Conservation (phyloP, 768 basidiomycete species). For the Mrakia gelida region DNA sequence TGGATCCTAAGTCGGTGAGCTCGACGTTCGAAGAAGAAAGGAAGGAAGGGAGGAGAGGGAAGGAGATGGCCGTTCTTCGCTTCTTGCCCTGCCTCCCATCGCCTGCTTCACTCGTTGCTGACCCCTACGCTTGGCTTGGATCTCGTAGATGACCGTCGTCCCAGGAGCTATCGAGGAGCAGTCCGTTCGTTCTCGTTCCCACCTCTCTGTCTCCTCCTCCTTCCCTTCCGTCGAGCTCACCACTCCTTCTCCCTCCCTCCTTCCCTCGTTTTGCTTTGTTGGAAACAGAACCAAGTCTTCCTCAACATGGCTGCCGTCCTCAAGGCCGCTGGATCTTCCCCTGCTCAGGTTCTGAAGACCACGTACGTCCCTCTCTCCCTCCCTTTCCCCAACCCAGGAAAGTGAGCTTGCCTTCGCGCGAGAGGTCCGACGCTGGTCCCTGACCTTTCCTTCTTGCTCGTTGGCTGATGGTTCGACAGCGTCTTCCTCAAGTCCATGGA, state of each 20-base stretch:
- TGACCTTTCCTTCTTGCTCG: background rate
- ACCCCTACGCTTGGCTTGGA: background rate
- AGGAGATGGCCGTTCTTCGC: conserved; percentile 7
- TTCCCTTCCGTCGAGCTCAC: conserved; percentile 1
- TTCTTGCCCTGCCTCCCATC: background rate
- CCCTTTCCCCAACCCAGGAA: too few species aligned
- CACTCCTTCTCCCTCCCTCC: background rate
- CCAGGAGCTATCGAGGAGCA: conserved; percentile 19
- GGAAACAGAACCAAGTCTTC: conserved; percentile 62
- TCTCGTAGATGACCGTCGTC: conserved; percentile 6
- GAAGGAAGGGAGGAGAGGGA: background rate
- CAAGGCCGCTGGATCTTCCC: conserved; percentile 70
- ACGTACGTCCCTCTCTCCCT: conserved; percentile 57
- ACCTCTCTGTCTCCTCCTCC: background rate
- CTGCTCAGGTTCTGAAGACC: conserved; percentile 82
- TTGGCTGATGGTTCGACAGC: background rate
- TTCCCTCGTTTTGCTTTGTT: background rate
- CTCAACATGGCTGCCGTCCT: conserved; percentile 80
- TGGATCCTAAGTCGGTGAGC: conserved; percentile 66
- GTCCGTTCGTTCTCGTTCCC: conserved; percentile 4
- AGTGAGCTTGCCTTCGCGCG: background rate
- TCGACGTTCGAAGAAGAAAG: conserved; percentile 56
- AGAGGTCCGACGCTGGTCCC: background rate
- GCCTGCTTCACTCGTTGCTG: background rate
- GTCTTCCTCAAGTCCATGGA: conserved; percentile 88